Conservation (phyloP, 2,329 filamentous ascomycete genomes). For the Pyrenophora seminiperda region DNA sequence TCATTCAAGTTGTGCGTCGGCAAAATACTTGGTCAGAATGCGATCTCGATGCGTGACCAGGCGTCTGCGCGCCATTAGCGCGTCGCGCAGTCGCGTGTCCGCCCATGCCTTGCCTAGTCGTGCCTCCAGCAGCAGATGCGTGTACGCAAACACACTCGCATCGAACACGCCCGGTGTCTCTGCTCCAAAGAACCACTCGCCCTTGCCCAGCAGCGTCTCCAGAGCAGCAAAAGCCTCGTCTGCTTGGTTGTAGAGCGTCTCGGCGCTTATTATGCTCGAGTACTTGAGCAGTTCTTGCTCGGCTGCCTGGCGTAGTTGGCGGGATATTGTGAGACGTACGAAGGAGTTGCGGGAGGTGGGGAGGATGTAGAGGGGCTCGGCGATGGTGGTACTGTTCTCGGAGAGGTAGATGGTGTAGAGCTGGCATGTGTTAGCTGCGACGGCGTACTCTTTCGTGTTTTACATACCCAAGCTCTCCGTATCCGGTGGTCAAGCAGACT, state of each 20-base stretch:
- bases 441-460: neutral
- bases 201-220: constrained; percentile 61
- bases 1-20: constrained; percentile 9
- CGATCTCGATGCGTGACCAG: constrained; percentile 69
- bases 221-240: constrained; percentile 67
- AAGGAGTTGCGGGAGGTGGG: constrained; percentile 63
- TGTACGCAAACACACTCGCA: constrained; percentile 88
- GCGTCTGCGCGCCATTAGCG: constrained; percentile 63
- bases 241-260: constrained; percentile 64
- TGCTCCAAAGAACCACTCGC: constrained; percentile 66
- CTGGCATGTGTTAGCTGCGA: constrained; percentile 41
- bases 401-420: constrained; percentile 83
- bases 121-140: constrained; percentile 75
- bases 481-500: constrained; percentile 77
- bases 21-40: constrained; percentile 60
- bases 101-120: constrained; percentile 62
- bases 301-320: constrained; percentile 74
- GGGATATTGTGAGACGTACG: constrained; percentile 66
- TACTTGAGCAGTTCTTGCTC: constrained; percentile 73
- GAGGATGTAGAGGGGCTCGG: constrained; percentile 72
- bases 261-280: constrained; percentile 61
- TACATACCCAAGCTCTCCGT: constrained; percentile 79
- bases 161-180: constrained; percentile 75
- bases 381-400: constrained; percentile 69
- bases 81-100: constrained; percentile 63